Conservation (phyloP, 2,329 filamentous ascomycete genomes). For the Periconia digitata region DNA sequence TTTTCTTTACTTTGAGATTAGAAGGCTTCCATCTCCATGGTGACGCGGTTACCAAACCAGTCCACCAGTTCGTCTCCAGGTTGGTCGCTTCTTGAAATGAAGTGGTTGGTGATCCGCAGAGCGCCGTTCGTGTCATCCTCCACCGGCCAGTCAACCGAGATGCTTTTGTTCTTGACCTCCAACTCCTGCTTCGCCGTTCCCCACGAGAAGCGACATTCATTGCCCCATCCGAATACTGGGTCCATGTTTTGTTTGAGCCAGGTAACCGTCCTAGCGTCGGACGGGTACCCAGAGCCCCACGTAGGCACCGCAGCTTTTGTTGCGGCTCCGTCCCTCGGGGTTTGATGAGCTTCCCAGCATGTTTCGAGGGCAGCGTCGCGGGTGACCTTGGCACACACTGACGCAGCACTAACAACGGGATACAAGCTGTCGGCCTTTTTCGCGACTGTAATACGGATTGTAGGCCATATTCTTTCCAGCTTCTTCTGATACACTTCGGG, state of each 20-base stretch:
- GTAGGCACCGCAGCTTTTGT: constrained; percentile 41
- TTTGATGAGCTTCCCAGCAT: constrained; percentile 61
- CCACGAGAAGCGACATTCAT: constrained; percentile 94
- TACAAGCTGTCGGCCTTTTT: constrained; percentile 89
- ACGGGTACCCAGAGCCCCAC: constrained; percentile 95
- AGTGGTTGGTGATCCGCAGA: constrained; percentile 75
- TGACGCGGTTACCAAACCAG: constrained; percentile 80
- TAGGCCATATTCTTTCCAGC: constrained; percentile 82
- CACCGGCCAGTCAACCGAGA: constrained; percentile 83
- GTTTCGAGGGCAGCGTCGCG: constrained; percentile 85
- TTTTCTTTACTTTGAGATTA: constrained; percentile 38
- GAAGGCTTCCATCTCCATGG: constrained; percentile 72
- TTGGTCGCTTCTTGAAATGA: constrained; percentile 52
- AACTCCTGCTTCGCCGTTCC: constrained; percentile 92
- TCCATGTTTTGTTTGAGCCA: constrained; percentile 91
- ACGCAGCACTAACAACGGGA: constrained; percentile 89
- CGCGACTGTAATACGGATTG: constrained; percentile 53
- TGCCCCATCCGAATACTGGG: constrained; percentile 91
- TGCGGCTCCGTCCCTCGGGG: constrained; percentile 31
- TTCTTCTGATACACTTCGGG: constrained; percentile 82
- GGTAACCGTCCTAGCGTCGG: constrained; percentile 73
- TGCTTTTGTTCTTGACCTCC: constrained; percentile 68
- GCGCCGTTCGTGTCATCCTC: constrained; percentile 68
- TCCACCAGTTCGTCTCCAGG: constrained; percentile 67
- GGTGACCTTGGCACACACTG: constrained; percentile 94